Conservation (phyloP, 192 early-diverging fungal species). For the Backusella morwellensis region DNA sequence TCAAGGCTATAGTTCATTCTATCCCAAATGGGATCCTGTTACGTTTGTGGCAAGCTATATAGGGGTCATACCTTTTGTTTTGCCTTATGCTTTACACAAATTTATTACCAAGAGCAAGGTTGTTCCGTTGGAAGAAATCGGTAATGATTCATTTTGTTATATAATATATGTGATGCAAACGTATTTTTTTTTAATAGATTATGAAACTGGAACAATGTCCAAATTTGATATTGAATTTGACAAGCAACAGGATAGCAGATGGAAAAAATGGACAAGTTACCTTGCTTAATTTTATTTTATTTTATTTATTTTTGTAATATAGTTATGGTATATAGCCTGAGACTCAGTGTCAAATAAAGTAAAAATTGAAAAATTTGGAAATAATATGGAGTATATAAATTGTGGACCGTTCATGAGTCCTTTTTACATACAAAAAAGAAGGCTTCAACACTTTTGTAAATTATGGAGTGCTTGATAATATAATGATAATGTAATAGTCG, state of each 20-base stretch:
- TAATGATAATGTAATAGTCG: no score
- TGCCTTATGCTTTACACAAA: conserved; percentile 60
- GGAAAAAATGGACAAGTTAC: background rate
- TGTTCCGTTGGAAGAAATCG: conserved; percentile 57
- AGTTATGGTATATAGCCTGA: no score
- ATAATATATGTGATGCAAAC: background rate
- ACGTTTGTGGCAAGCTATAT: conserved; percentile 60
- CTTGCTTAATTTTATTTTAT: background rate
- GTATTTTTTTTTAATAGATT: background rate
- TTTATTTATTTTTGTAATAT: no score
- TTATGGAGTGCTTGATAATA: no score
- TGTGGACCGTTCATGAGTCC: no score
- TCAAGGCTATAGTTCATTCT: conserved; percentile 54
- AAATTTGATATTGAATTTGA: background rate
- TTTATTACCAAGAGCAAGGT: conserved; percentile 41
- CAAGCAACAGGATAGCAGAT: background rate
- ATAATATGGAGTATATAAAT: no score
- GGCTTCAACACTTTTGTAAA: no score
- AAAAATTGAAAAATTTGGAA: no score
- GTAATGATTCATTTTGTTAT: conserved; percentile 17
- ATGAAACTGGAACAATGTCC: conserved; percentile 10
- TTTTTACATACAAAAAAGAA: no score
- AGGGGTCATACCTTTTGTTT: conserved; percentile 54
- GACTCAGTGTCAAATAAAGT: no score
- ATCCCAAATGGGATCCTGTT: conserved; percentile 48